Conservation (phyloP, 2,329 filamentous ascomycete species). For the Acephala macrosclerotiorum region DNA sequence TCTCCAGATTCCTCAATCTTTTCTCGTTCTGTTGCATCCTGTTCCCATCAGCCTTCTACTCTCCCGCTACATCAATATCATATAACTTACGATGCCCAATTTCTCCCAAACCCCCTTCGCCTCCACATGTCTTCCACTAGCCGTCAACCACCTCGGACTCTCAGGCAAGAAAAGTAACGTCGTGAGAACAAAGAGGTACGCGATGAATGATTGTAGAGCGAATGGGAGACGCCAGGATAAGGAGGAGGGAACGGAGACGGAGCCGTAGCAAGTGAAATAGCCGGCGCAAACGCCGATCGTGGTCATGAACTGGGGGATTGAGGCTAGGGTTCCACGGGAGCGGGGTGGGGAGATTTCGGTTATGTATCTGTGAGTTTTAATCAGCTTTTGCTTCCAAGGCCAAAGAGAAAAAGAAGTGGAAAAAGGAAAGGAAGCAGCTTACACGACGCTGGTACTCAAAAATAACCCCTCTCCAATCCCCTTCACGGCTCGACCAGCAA, state of each 20-base stretch:
- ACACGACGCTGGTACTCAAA: conserved; percentile 62
- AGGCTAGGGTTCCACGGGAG: conserved; percentile 57
- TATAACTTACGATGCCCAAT: conserved; percentile 38
- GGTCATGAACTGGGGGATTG: conserved; percentile 60
- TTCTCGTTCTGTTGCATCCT: conserved; percentile 37
- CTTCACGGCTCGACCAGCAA: conserved; percentile 61
- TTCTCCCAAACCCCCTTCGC: conserved; percentile 50
- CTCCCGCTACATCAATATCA: no score
- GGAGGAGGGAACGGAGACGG: conserved; percentile 52
- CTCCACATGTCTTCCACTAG: conserved; percentile 54
- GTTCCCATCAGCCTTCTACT: no score
- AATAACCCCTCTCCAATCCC: conserved; percentile 67
- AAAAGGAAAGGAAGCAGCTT: conserved; percentile 28
- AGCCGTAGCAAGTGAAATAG: conserved; percentile 68
- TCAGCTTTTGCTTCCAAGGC: neutral
- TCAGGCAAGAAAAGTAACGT: conserved; percentile 55
- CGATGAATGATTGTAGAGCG: conserved; percentile 53
- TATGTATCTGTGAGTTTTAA: conserved; percentile 54
- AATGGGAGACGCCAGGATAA: conserved; percentile 65
- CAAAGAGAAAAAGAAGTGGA: neutral
- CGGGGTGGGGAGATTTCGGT: conserved; percentile 64
- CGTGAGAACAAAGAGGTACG: conserved; percentile 47
- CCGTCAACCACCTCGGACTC: conserved; percentile 65
- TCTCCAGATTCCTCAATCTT: conserved; percentile 32
- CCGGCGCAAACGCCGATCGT: conserved; percentile 59